These are phyloP conservation scores for Aspergillus floridensis DNA, from an alignment of 2,329 filamentous ascomycete species.

Conservation along the genomic window DNA sequence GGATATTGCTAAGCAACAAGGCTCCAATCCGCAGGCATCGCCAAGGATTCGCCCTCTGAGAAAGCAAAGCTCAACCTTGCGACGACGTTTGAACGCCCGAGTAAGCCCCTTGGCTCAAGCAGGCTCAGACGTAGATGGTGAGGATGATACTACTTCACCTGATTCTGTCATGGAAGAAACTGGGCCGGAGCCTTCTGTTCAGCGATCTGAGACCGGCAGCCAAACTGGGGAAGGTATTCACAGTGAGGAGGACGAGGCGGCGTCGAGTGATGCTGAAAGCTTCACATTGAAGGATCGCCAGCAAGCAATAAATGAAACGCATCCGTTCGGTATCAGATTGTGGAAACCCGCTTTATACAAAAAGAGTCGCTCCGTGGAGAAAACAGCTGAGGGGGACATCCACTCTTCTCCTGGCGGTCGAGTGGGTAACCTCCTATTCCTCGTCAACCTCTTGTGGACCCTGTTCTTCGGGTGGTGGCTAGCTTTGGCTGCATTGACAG, in stretches of 20 bases:
- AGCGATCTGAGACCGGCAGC: constrained; percentile 19
- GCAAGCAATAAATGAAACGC: constrained; percentile 96
- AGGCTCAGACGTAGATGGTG: constrained; percentile 39
- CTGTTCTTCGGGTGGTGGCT: constrained; percentile 96
- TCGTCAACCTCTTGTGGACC: constrained; percentile 91
- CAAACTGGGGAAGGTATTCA: constrained; percentile 44
- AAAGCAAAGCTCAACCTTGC: constrained; percentile 40
- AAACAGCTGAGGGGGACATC: constrained; percentile 93
- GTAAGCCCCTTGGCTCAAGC: constrained; percentile 33
- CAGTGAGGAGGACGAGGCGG: constrained; percentile 63
- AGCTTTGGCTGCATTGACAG: constrained; percentile 69
- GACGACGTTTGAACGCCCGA: constrained; percentile 37
- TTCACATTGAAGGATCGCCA: constrained; percentile 97
- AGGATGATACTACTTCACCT: constrained; percentile 37
- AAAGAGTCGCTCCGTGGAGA: constrained; percentile 92
- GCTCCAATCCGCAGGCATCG: constrained; percentile 30
- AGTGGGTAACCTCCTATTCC: constrained; percentile 77
- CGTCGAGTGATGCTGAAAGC: constrained; percentile 88
- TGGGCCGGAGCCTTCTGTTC: constrained; percentile 20
- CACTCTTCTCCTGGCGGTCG: constrained; percentile 88
- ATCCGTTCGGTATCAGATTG: constrained; percentile 96
- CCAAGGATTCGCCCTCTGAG: constrained; percentile 35
- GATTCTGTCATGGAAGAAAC: constrained; percentile 27
- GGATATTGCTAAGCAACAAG: constrained; percentile 53
- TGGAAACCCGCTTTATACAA: constrained; percentile 99